phyloP scores from a whole-genome alignment of 306 rosid genomes.

The Morella rubra region DNA sequence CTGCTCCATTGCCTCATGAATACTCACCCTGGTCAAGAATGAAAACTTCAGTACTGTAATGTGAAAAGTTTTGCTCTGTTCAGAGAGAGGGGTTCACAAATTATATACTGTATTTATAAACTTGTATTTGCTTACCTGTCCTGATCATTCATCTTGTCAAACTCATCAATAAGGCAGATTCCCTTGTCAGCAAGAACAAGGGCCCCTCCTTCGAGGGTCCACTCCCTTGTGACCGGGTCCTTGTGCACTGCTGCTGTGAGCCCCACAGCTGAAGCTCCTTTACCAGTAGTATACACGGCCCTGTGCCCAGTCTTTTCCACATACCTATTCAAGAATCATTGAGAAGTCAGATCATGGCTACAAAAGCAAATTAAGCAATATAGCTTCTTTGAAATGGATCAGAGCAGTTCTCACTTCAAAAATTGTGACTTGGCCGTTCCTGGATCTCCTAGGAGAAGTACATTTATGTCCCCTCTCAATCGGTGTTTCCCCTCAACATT shows the following conservation, averaged over 20 bases:
- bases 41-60: constrained; percentile 12
- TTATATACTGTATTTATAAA: constrained; percentile 3
- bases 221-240: constrained; percentile 97
- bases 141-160: constrained; percentile 99
- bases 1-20: constrained; percentile 99
- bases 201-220: constrained; percentile 99
- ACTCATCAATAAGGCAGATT: constrained; percentile 97
- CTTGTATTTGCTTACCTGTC: constrained; percentile 61
- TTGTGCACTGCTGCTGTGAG: constrained; percentile 99
- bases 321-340: constrained; percentile 45
- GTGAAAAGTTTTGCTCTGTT: not conserved
- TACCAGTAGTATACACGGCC: constrained; percentile 98
- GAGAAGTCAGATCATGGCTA: constrained; percentile 2
- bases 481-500: constrained; percentile 90
- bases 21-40: constrained; percentile 80
- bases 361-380: constrained; percentile 3
- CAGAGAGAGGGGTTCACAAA: not conserved
- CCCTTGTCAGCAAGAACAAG: constrained; percentile 98
- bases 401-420: constrained; percentile 69
- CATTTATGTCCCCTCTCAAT: constrained; percentile 88
- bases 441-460: constrained; percentile 95
- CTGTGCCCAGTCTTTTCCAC: constrained; percentile 98
- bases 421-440: constrained; percentile 99
- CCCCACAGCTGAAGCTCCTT: constrained; percentile 99
- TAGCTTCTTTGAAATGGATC: constrained; percentile 6